A percentile compares a stretch with the other conserved stretches of the same genome.
These are phyloP conservation scores for Prunus fruticosa DNA, from an alignment of 306 rosid genomes.

Conservation along the genomic window DNA sequence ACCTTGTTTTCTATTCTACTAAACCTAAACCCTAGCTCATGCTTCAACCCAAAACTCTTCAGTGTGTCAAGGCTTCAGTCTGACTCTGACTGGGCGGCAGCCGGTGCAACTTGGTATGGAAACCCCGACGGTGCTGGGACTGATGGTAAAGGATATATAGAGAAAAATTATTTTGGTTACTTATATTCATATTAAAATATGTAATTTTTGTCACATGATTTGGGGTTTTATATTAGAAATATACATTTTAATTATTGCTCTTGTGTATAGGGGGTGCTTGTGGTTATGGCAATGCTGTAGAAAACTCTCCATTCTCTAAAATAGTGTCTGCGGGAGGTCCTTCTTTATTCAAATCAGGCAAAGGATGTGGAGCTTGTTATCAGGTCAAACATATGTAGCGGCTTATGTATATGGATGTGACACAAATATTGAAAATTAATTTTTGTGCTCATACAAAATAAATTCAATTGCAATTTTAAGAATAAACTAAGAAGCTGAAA, in stretches of 20 bases:
- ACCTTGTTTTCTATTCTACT: neutral
- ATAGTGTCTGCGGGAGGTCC: conserved; percentile 67
- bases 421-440: neutral
- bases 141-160: conserved; percentile 33
- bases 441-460: neutral
- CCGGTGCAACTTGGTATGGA: conserved; percentile 73
- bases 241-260: too few species aligned
- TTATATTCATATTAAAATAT: neutral
- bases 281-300: conserved; percentile 61
- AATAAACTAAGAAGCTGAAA: neutral
- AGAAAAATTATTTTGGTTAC: neutral
- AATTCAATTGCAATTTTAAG: neutral
- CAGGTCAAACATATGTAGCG: conserved; percentile 37
- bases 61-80: conserved; percentile 30
- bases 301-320: conserved; percentile 55
- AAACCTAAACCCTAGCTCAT: conserved; percentile 33
- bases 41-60: conserved; percentile 37
- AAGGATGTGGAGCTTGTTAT: conserved; percentile 85
- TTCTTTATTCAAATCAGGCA: conserved; percentile 48
- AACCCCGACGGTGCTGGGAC: conserved; percentile 55
- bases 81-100: conserved; percentile 36
- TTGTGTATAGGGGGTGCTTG: conserved; percentile 73
- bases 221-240: too few species aligned
- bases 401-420: neutral
- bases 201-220: neutral